Base-by-base conservation (phyloP, 306 rosid species). In the Cicer arietinum region DNA sequence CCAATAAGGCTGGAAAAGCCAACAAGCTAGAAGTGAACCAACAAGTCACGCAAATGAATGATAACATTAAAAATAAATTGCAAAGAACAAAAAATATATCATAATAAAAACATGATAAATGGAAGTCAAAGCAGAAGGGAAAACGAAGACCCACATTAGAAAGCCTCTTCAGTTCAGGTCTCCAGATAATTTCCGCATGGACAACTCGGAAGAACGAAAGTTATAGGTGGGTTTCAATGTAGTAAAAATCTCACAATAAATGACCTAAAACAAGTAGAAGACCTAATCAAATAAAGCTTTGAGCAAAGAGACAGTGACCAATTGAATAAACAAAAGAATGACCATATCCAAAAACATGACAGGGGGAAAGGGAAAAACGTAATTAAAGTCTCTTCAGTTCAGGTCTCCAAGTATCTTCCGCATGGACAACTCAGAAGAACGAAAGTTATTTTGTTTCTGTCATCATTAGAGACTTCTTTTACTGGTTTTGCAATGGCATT, bases 341-440 rank as follows among this genome's bases (percentile, higher is more conserved):
- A 25, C 8, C 6, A 42, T 6, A 42, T 42, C 8, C 8, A 8
- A 42, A 8, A 6, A 1, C 45, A 42, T 6, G 45, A 42, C 45
- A 41, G 4, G 12, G 1, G 1, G 46, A 1, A 7, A 12, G 0
- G 11, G 6, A 10, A 3, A 52, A 14, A 7, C 16, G 11, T 18
- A 13, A 17, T 2, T 12, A 41, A 39, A 42, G 85, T 69, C 83
- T 83, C 91, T 48, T 85, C 88, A 88, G 91, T 83, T 88, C 89
- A 88, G 87, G 86, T 88, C 89, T 88, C 88, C 91, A 79, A 73
- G 3, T 30, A 39, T 43, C 57, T 81, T 83, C 91, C 82, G 18
- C 91, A 88, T 64, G 73, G 66, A 51, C 25, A 79, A 73, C 74
- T 85, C 86, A 5, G 88, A 85, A 88, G 89, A 88, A 85, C 89